phyloP scores from a whole-genome alignment of 176 grass and related monocot species.

The Carex littledalei region DNA sequence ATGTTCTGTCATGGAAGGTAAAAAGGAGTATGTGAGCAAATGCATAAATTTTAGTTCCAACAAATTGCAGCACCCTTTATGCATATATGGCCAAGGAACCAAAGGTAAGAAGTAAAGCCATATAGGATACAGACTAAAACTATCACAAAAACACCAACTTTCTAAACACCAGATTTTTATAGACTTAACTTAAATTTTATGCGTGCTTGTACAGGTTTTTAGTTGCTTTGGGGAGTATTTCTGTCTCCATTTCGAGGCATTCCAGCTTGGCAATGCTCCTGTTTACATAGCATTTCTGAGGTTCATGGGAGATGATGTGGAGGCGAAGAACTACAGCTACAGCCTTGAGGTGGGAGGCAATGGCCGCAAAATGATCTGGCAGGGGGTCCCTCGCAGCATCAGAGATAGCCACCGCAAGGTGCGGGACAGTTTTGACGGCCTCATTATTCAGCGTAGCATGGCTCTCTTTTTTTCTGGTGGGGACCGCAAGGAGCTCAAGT shows the following conservation, averaged over 20 bases:
- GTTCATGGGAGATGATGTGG: slow-evolving; percentile 85
- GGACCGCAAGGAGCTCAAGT: slow-evolving; percentile 82
- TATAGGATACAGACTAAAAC: background rate
- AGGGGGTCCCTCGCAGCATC: slow-evolving; percentile 92
- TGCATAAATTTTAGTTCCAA: background rate
- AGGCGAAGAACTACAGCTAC: slow-evolving; percentile 92
- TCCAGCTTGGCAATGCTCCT: slow-evolving; percentile 72
- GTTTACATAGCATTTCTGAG: slow-evolving; percentile 92
- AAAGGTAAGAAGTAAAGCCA: background rate
- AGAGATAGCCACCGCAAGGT: slow-evolving; percentile 91
- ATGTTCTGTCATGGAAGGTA: background rate
- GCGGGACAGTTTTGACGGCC: slow-evolving; percentile 81
- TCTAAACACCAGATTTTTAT: background rate
- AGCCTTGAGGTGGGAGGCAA: slow-evolving; percentile 90
- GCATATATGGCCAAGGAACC: background rate
- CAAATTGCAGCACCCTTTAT: background rate
- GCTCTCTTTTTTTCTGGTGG: slow-evolving; percentile 89
- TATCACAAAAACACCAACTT: background rate
- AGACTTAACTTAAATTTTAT: background rate
- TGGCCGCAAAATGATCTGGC: slow-evolving; percentile 89
- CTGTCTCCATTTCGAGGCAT: slow-evolving; percentile 92
- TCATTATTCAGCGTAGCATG: slow-evolving; percentile 98
- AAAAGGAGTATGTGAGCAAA: background rate
- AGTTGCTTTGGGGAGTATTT: slow-evolving; percentile 96
- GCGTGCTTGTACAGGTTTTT: slow-evolving; percentile 53